Evolutionary conservation across 2,329 filamentous ascomycete species (phyloP).

Genomic region (Stenocarpella maydis): DNA sequence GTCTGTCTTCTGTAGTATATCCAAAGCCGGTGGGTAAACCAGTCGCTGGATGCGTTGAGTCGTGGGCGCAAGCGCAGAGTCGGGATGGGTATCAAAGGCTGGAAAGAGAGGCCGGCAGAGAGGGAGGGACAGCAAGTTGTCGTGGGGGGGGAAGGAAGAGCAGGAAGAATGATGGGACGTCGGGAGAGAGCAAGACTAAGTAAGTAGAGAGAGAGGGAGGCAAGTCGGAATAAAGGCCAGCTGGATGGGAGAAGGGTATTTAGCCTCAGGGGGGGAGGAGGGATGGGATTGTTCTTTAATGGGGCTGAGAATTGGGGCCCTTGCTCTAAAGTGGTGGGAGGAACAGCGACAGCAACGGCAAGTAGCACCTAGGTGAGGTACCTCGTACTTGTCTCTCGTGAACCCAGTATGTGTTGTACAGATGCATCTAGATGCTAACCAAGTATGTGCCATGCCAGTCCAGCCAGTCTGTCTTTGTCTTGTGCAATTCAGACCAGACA

Average conservation of each 20-base stretch:
- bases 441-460: too few species aligned
- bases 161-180: slow-evolving; percentile 13
- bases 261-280: slow-evolving; percentile 28
- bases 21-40: not conserved
- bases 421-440: too few species aligned
- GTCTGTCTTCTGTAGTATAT: slow-evolving; percentile 24
- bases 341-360: too few species aligned
- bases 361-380: too few species aligned
- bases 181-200: slow-evolving; percentile 7
- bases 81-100: slow-evolving; percentile 33
- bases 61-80: too few species aligned
- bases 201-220: not conserved
- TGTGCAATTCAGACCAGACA: not conserved
- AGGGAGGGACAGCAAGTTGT: slow-evolving; percentile 30
- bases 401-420: too few species aligned
- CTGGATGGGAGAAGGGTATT: slow-evolving; percentile 26
- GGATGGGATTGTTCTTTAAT: slow-evolving; percentile 37
- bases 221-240: slow-evolving; percentile 34
- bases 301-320: slow-evolving; percentile 29
- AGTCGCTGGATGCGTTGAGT: not conserved
- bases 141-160: slow-evolving; percentile 18
- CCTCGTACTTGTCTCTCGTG: too few species aligned
- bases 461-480: not conserved
- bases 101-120: slow-evolving; percentile 14
- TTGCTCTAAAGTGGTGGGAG: too few species aligned